phyloP scores from a whole-genome alignment of 805 yeast species.

The Nakazawaea molendinolei region DNA sequence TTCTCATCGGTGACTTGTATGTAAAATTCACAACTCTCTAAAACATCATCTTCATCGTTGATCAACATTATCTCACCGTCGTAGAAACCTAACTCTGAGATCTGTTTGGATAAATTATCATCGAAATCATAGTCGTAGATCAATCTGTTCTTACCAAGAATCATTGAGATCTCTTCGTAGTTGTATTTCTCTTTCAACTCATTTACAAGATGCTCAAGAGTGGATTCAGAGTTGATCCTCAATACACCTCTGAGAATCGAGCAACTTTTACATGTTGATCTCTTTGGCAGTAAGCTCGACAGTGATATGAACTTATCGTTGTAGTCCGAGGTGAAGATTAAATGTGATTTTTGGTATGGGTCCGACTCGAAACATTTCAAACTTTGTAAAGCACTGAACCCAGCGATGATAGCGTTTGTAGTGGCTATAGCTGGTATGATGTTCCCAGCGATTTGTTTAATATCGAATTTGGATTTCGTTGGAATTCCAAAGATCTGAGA shows the following conservation, averaged over 20 bases:
- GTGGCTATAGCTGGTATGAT: conserved; percentile 98
- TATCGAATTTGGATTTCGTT: conserved; percentile 70
- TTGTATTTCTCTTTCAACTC: conserved; percentile 40
- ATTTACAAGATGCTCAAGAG: conserved; percentile 47
- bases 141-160: conserved; percentile 52
- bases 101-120: conserved; percentile 50
- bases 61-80: conserved; percentile 62
- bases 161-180: conserved; percentile 53
- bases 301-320: conserved; percentile 60
- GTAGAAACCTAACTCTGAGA: conserved; percentile 47
- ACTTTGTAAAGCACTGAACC: conserved; percentile 73
- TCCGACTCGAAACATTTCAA: conserved; percentile 39
- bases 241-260: conserved; percentile 47
- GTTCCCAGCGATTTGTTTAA: conserved; percentile 94
- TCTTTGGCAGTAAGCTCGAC: conserved; percentile 56
- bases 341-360: conserved; percentile 26
- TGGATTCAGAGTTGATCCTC: conserved; percentile 26
- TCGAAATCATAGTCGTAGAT: conserved; percentile 85
- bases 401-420: conserved; percentile 92
- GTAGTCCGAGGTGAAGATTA: conserved; percentile 48
- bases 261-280: conserved; percentile 66
- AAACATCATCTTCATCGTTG: conserved; percentile 72
- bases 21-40: conserved; percentile 59
- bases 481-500: conserved; percentile 66
- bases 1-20: conserved; percentile 23